Base-by-base conservation (phyloP, 345 rosid species). In the Rubroshorea leprosula region DNA sequence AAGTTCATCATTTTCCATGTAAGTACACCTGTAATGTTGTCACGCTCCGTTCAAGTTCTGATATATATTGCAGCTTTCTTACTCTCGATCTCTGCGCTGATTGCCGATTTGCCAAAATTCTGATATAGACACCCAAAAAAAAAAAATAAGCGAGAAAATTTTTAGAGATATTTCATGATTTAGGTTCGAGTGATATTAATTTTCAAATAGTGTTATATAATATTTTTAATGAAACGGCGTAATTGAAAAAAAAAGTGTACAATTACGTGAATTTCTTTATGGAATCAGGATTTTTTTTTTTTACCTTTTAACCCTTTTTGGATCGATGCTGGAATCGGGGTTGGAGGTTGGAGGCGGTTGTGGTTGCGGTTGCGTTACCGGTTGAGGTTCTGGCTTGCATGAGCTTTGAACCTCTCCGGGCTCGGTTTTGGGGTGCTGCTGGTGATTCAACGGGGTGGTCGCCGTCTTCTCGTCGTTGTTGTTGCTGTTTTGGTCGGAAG, bases 51-150 rank as follows among this genome's bases (percentile, higher is more conserved):
- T 87, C 90, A 29, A 76, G 89, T 52, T 72, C 82, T 20, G 80
- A 76, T 58, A 78, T 81, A 61, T 85, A 79, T 60, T 80, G 86
- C 50, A 80, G 55, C 63, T 83, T 80, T 61, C 82, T 78, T 22
- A 81, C 89, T 62, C 89, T 70, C 41, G 90, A 90, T 56, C 89
- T 65, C 54, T 90, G 89, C 44, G 90, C 85, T 5, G 83, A 76
- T 66, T 80, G 89, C 44, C 86, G 75, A 55, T 80, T 86, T 52
- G 84, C 85, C 68, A 81, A 61, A 55, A 87, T 86, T 79, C 86
- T 88, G 72, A 54, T 61, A 1, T 3, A 35, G 12, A 35, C 7
- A 3, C 12, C 7, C 41, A 35, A 3, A 8, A 27, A 27, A 8
- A 27, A 27, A 27, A 27, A 35, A 35, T 35, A 35, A 1, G 7